These are phyloP conservation scores for Acacia concinna DNA, from an alignment of 331 rosid genomes.

Conservation along the genomic window DNA sequence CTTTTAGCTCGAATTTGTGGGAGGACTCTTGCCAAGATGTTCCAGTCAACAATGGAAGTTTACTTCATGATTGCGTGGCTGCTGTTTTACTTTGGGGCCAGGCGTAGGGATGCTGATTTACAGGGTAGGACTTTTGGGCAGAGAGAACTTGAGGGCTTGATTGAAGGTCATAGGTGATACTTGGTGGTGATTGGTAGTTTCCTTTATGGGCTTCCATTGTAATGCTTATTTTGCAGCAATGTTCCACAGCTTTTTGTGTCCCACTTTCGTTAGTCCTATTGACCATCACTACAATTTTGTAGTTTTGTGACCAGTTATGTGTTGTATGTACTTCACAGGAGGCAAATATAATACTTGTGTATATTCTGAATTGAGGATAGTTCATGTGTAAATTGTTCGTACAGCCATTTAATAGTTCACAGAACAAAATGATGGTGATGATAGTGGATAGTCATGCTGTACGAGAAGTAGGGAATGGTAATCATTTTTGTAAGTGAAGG, in stretches of 20 bases:
- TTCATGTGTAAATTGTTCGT: constrained; percentile 60
- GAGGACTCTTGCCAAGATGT: constrained; percentile 59
- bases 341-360: constrained; percentile 68
- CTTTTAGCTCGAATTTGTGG: constrained; percentile 53
- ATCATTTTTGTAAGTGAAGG: constrained; percentile 43
- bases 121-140: constrained; percentile 79
- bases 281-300: constrained; percentile 39
- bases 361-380: constrained; percentile 54
- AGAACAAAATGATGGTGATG: constrained; percentile 50
- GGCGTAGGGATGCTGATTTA: constrained; percentile 64
- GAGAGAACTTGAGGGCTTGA: constrained; percentile 72
- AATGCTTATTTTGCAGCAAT: constrained; percentile 48
- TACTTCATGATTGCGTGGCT: constrained; percentile 94
- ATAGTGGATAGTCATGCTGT: constrained; percentile 45
- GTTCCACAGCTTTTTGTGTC: constrained; percentile 49
- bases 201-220: constrained; percentile 38
- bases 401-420: constrained; percentile 44
- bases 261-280: constrained; percentile 46
- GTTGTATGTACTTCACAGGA: constrained; percentile 52
- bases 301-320: constrained; percentile 52
- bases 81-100: constrained; percentile 71
- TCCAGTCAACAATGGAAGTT: constrained; percentile 86
- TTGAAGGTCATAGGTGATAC: constrained; percentile 66
- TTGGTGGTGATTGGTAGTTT: constrained; percentile 35
- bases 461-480: constrained; percentile 47